Evolutionary conservation across 2,329 filamentous ascomycete genomes (phyloP).

Genomic region (Colletotrichum camelliae): DNA sequence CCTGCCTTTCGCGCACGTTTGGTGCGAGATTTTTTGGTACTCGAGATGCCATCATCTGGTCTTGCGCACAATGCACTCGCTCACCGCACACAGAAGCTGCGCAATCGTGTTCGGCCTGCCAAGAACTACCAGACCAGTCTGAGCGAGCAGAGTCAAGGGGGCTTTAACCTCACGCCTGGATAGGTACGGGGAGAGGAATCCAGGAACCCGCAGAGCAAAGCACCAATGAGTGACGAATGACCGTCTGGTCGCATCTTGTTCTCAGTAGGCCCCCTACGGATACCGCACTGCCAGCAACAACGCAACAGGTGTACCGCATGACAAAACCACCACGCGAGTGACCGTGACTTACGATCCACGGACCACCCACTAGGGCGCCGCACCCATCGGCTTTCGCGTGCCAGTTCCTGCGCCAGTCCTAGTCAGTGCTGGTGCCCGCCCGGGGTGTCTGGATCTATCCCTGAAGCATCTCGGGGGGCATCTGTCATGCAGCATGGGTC

Average conservation of each 20-base stretch:
- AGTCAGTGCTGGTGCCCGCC: constrained; percentile 23
- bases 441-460: constrained; percentile 21
- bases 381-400: constrained; percentile 22
- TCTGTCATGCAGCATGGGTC: constrained; percentile 24
- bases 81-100: neutral
- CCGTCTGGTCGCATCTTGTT: neutral
- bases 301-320: neutral
- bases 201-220: neutral
- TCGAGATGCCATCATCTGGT: neutral
- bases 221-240: neutral
- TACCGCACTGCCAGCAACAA: neutral
- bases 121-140: neutral
- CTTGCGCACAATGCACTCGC: neutral
- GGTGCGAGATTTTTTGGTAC: neutral
- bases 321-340: constrained; percentile 11
- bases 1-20: neutral
- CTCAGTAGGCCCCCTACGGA: neutral
- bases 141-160: constrained; percentile 1
- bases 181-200: neutral
- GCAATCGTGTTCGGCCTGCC: constrained; percentile 10
- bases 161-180: neutral
- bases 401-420: constrained; percentile 22
- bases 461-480: constrained; percentile 15
- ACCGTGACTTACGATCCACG: constrained; percentile 4
- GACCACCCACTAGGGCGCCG: constrained; percentile 19